Percentiles rank a stretch among this genome's conserved stretches.
phyloP scores from a whole-genome alignment of 2,329 filamentous ascomycete genomes.

The Helicocarpus griseus region DNA sequence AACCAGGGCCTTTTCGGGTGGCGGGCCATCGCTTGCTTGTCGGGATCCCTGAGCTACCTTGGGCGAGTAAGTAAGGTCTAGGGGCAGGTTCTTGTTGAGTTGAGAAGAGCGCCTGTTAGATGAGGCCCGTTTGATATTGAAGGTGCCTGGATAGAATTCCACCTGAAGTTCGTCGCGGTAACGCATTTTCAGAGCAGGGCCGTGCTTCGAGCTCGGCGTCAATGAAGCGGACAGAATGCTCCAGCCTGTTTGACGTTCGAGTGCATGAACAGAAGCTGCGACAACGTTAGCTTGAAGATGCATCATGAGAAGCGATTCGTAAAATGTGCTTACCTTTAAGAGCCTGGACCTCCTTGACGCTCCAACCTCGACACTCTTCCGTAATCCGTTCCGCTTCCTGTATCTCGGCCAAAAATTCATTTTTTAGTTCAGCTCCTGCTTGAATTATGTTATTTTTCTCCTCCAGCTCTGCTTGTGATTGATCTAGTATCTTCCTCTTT shows the following conservation, averaged over 20 bases:
- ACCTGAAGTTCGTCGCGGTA: slow-evolving; percentile 34
- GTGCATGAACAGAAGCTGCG: slow-evolving; percentile 28
- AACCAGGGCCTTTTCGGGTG: slow-evolving; percentile 32
- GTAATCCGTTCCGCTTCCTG: slow-evolving; percentile 70
- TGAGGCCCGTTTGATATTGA: slow-evolving; percentile 16
- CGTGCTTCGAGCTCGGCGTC: slow-evolving; percentile 18
- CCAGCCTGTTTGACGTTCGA: slow-evolving; percentile 38
- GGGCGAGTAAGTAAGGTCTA: slow-evolving; percentile 27
- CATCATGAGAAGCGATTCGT: neutral
- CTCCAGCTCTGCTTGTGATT: slow-evolving; percentile 56
- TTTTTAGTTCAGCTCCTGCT: slow-evolving; percentile 55
- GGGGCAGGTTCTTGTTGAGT: slow-evolving; percentile 16
- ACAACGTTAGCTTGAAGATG: slow-evolving; percentile 4
- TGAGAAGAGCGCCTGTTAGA: slow-evolving; percentile 5
- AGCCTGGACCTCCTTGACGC: slow-evolving; percentile 63
- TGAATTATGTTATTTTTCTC: slow-evolving; percentile 58
- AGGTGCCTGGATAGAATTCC: slow-evolving; percentile 32
- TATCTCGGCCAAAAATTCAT: slow-evolving; percentile 63
- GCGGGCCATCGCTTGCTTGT: slow-evolving; percentile 13
- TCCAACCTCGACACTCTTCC: slow-evolving; percentile 87
- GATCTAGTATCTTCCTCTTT: slow-evolving; percentile 58
- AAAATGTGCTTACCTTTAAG: slow-evolving; percentile 56
- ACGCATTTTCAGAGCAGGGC: slow-evolving; percentile 30
- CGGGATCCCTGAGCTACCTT: slow-evolving; percentile 10
- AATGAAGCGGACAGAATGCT: slow-evolving; percentile 29